A percentile compares a stretch with the other conserved stretches of the same genome.
Conservation (phyloP, 768 basidiomycete genomes). For the Leucosporidium creatinivorum region DNA sequence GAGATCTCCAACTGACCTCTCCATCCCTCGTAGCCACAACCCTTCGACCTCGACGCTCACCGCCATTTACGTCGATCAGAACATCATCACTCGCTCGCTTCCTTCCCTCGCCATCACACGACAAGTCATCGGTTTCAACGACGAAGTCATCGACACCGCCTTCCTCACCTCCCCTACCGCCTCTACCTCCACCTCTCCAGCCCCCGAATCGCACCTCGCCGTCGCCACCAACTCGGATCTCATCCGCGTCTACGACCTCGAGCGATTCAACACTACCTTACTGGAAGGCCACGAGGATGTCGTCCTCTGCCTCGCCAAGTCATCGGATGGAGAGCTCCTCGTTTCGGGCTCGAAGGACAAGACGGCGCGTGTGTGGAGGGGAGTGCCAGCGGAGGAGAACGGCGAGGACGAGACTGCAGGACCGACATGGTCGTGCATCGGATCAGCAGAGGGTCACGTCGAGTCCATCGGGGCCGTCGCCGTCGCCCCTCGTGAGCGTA, state of each 20-base stretch:
- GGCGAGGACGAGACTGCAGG: not conserved
- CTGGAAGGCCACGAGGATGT: constrained; percentile 85
- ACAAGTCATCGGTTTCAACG: constrained; percentile 93
- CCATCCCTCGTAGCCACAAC: constrained; percentile 7
- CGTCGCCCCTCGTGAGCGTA: constrained; percentile 54
- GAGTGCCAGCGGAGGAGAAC: constrained; percentile 23
- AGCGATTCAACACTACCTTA: constrained; percentile 71
- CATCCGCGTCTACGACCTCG: constrained; percentile 76
- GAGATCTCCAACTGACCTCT: not conserved
- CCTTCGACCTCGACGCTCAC: constrained; percentile 46
- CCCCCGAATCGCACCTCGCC: constrained; percentile 65
- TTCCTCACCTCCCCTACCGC: constrained; percentile 55
- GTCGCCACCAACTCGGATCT: constrained; percentile 96
- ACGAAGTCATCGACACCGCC: constrained; percentile 86
- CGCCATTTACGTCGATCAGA: constrained; percentile 91
- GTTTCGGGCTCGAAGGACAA: constrained; percentile 88
- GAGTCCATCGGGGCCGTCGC: constrained; percentile 88
- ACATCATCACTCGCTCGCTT: constrained; percentile 84
- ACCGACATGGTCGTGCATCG: constrained; percentile 64
- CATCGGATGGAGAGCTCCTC: constrained; percentile 61
- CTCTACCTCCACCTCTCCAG: constrained; percentile 21
- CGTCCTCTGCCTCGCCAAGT: constrained; percentile 73
- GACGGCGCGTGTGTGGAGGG: constrained; percentile 76
- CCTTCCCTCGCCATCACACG: constrained; percentile 52
- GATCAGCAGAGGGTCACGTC: constrained; percentile 83